Base-by-base conservation (phyloP, 1,139 yeast species). In the Hemisphaericaspora xylofermentans region DNA sequence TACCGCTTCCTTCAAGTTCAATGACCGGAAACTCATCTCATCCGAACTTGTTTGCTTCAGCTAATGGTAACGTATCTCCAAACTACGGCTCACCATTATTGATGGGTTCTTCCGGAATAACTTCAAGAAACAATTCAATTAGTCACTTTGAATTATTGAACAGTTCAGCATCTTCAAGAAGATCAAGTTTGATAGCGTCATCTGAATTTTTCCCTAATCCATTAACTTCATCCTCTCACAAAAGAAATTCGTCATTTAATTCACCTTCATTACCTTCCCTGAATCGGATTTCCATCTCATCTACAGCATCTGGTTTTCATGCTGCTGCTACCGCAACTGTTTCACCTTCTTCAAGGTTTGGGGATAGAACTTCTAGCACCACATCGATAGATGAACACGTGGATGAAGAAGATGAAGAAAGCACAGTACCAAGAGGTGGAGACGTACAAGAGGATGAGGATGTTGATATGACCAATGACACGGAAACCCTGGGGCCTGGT, bases 201-300 rank as follows among this genome's bases (percentile, higher is more conserved):
- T 71, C 72, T 1, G 74, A 69, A 40, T 62, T 65, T 39, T 69
- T 68, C 54, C 74, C 74, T 10, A 67, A 67, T 43, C 71, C 74
- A 10, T 51, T 63, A 32, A 58, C 32, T 22, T 10, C 26, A 16
- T 9, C 39, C 9, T 38, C 45, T 19, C 62, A 60, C 34, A 64
- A 64, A 46, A 50, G 71, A 31, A 58, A 58, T 43, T 64, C 68
- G 21, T 59, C 64, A 28, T 64, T 62, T 49, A 62, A 58, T 47
- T 63, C 64, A 24, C 64, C 68, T 3, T 49, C 52, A 21, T 49
- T 63, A 36, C 55, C 64, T 7, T 63, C 68, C 9, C 51, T 57
- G 25, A 57, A 58, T 6, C 44, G 68, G 21, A 57, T 62, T 48
- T 61, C 66, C 15, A 53, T 63, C 7, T 58, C 66, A 6, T 58